A percentile compares a stretch with the other conserved stretches of the same genome.
Evolutionary conservation across 2,329 filamentous ascomycete genomes (phyloP).

Genomic region (Pyricularia sp.): DNA sequence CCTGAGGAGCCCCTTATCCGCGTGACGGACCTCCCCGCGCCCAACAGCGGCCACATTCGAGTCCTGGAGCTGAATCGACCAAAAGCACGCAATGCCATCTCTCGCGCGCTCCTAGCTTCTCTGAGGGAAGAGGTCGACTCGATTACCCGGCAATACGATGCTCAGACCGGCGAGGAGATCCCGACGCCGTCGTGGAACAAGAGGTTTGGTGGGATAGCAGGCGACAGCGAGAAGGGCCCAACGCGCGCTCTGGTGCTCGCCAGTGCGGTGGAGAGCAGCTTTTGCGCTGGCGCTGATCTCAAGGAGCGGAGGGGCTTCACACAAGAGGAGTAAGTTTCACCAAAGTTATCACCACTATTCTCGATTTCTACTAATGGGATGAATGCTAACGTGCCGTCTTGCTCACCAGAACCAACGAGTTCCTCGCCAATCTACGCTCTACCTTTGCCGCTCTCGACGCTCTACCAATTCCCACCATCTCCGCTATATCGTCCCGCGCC

Average conservation of each 20-base stretch:
- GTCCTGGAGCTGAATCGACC: conserved; percentile 84
- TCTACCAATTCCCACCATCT: conserved; percentile 83
- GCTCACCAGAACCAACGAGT: conserved; percentile 59
- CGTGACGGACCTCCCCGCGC: conserved; percentile 65
- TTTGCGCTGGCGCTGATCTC: conserved; percentile 90
- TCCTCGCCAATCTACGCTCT: conserved; percentile 65
- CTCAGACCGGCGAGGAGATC: conserved; percentile 40
- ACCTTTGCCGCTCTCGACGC: conserved; percentile 66
- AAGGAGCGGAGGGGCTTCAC: conserved; percentile 78
- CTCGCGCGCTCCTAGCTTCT: conserved; percentile 61
- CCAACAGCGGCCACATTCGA: conserved; percentile 74
- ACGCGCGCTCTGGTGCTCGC: conserved; percentile 79
- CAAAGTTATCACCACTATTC: background rate
- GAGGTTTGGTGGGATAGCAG: conserved; percentile 35
- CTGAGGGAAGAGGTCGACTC: conserved; percentile 64
- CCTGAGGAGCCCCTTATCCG: conserved; percentile 48
- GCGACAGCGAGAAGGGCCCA: conserved; percentile 35
- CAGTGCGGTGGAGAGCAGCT: conserved; percentile 75
- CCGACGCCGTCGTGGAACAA: conserved; percentile 22
- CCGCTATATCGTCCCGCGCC: conserved; percentile 74
- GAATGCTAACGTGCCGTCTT: conserved; percentile 1
- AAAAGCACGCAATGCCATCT: conserved; percentile 82
- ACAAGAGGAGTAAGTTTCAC: conserved; percentile 57
- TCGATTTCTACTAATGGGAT: background rate
- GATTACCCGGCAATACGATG: conserved; percentile 55